A percentile compares a stretch with the other conserved stretches of the same genome.
phyloP scores from a whole-genome alignment of 169 alveolate species.

The Eimeria nieschulzi region DNA sequence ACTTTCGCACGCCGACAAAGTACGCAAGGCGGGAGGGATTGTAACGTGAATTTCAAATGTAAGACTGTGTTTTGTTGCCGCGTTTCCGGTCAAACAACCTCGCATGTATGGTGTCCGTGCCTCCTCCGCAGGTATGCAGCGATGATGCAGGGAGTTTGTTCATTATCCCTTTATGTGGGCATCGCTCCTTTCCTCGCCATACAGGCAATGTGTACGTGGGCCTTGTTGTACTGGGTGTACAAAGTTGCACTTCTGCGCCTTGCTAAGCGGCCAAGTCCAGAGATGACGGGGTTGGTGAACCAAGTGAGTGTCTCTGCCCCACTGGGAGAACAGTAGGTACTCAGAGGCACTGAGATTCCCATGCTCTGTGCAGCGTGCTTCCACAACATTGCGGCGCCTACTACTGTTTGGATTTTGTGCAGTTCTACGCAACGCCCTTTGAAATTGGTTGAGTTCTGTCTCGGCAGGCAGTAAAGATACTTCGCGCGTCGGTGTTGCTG shows the following conservation, averaged over 20 bases:
- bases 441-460: not conserved
- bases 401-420: too few relatives aligned
- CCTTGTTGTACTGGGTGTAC: conserved; percentile 55
- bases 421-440: too few relatives aligned
- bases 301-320: conserved; percentile 12
- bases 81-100: not conserved
- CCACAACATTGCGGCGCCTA: too few relatives aligned
- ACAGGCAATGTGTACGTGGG: conserved; percentile 66
- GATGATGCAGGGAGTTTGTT: conserved; percentile 58
- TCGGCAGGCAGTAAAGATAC: conserved; percentile 33
- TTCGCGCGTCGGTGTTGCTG: conserved; percentile 57
- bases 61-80: not conserved
- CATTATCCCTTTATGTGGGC: conserved; percentile 47
- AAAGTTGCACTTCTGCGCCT: conserved; percentile 45
- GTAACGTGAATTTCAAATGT: too few relatives aligned
- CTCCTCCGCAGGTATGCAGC: conserved; percentile 64
- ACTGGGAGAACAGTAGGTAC: too few relatives aligned
- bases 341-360: too few relatives aligned
- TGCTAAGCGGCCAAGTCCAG: conserved; percentile 57
- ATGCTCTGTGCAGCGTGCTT: not conserved
- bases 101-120: not conserved
- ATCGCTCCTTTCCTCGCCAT: conserved; percentile 47
- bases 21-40: not conserved
- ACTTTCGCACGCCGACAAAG: conserved; percentile 69
- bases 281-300: conserved; percentile 45